Conservation (phyloP, 2,329 filamentous ascomycete genomes). For the Monilinia fructicola region DNA sequence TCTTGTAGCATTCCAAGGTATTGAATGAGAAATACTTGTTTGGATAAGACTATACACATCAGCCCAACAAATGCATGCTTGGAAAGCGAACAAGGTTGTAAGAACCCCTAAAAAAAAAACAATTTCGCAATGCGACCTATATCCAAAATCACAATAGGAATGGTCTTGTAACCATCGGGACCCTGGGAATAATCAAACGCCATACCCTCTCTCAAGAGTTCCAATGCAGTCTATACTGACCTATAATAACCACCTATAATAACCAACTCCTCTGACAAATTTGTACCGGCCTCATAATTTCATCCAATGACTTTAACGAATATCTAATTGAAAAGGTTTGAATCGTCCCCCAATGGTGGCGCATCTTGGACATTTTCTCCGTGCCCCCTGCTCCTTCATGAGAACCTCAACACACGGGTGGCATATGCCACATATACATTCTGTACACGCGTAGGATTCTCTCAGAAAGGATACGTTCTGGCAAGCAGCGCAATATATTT, state of each 20-base stretch:
- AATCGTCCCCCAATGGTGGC: slow-evolving; percentile 76
- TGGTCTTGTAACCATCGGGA: slow-evolving; percentile 10
- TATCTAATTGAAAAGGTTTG: slow-evolving; percentile 82
- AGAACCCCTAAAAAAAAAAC: neutral
- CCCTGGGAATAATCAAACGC: slow-evolving; percentile 21
- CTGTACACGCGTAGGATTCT: slow-evolving; percentile 90
- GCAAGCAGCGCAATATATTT: slow-evolving; percentile 92
- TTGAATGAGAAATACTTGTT: slow-evolving; percentile 9
- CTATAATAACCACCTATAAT: slow-evolving; percentile 6
- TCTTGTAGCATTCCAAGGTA: neutral
- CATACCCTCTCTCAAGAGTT: slow-evolving; percentile 7
- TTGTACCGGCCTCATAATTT: neutral
- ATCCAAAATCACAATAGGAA: slow-evolving; percentile 20
- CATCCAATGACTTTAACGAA: slow-evolving; percentile 52
- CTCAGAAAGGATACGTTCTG: slow-evolving; percentile 72
- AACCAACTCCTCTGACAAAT: slow-evolving; percentile 16
- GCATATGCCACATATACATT: slow-evolving; percentile 93
- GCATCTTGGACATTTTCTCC: slow-evolving; percentile 76
- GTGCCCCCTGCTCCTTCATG: slow-evolving; percentile 71
- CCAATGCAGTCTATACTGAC: slow-evolving; percentile 20
- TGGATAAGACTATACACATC: slow-evolving; percentile 24
- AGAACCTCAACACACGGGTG: slow-evolving; percentile 81
- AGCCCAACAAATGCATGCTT: slow-evolving; percentile 20
- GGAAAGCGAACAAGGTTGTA: neutral
- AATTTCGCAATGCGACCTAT: slow-evolving; percentile 15